Base-by-base conservation (phyloP, 2,329 filamentous ascomycete species). In the Emergomyces orientalis region DNA sequence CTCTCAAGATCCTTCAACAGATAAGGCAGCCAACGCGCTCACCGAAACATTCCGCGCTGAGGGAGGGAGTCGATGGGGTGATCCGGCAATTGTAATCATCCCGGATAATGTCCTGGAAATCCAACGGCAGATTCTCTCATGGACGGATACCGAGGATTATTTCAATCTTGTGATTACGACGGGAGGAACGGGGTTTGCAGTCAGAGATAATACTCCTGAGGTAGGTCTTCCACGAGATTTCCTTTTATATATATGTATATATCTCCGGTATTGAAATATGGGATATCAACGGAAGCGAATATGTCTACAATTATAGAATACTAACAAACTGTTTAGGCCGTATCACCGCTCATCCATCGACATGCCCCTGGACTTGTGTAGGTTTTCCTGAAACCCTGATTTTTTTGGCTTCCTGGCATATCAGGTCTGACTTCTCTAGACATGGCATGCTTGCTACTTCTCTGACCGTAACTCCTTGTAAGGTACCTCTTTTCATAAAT, bases 381-480 rank as follows among this genome's bases (percentile, higher is more conserved):
- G 75, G 83, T 75, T 43, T 55, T 47, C 25, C 54, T 41, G 51
- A 45, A n/a, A 55, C 47, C n/a, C 37, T 55, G 19, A 37, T 60
- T 54, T 2, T 54, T 55, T 39, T 14, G 17, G 27, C 4, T 58
- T 45, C 34, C 14, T 27, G 13, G 32, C 41, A 61, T 62, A 41
- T 39, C 56, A 63, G 51, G 51, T 61, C 25, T 64, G 61, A 55
- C 69, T 75, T 64, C 55, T 65, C 63, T 60, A 86, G 84, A n/a
- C 92, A 99, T 76, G 91, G 87, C 67, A 99, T 99, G 93, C 81
- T 99, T 51, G 82, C 91, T 6, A 82, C 90, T 25, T 97, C 93
- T 0, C 79, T 96, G 19, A 80, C 85, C 52, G 86, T 97, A 41
- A 99, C 94, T 2, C 92, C 93, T 56, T 99, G 91, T 96, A 79